A percentile compares a stretch with the other conserved stretches of the same genome.
phyloP scores from a whole-genome alignment of 2,329 filamentous ascomycete species.

The Fusarium annulatum region DNA sequence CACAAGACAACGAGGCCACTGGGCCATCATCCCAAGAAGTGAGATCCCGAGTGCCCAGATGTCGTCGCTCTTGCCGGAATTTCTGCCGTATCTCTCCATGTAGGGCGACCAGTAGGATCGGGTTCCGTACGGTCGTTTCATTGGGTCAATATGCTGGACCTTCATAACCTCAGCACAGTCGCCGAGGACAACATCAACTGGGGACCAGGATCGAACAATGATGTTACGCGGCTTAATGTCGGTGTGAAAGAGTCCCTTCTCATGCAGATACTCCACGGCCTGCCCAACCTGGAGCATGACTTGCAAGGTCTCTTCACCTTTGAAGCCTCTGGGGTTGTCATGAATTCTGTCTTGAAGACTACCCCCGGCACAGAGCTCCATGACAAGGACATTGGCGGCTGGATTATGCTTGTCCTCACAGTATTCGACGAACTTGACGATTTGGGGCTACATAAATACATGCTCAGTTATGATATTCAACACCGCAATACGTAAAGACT shows the following conservation, averaged over 20 bases:
- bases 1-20: slow-evolving; percentile 39
- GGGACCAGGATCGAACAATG: slow-evolving; percentile 43
- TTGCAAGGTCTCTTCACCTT: slow-evolving; percentile 27
- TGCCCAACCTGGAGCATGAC: slow-evolving; percentile 40
- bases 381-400: slow-evolving; percentile 43
- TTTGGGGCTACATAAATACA: slow-evolving; percentile 35
- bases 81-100: slow-evolving; percentile 30
- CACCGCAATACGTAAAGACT: neutral
- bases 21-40: slow-evolving; percentile 46
- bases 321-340: slow-evolving; percentile 32
- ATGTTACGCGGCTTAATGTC: slow-evolving; percentile 51
- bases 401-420: slow-evolving; percentile 35
- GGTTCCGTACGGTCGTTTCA: slow-evolving; percentile 41
- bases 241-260: slow-evolving; percentile 39
- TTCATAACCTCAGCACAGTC: slow-evolving; percentile 48
- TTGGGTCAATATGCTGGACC: slow-evolving; percentile 7
- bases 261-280: slow-evolving; percentile 46
- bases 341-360: slow-evolving; percentile 45
- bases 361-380: slow-evolving; percentile 47
- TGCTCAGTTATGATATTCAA: neutral
- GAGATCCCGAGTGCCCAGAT: slow-evolving; percentile 51
- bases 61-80: slow-evolving; percentile 46
- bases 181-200: slow-evolving; percentile 46
- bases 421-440: slow-evolving; percentile 46
- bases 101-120: slow-evolving; percentile 47